Conservation (phyloP, 2,329 filamentous ascomycete genomes). For the Trichoderma breve region DNA sequence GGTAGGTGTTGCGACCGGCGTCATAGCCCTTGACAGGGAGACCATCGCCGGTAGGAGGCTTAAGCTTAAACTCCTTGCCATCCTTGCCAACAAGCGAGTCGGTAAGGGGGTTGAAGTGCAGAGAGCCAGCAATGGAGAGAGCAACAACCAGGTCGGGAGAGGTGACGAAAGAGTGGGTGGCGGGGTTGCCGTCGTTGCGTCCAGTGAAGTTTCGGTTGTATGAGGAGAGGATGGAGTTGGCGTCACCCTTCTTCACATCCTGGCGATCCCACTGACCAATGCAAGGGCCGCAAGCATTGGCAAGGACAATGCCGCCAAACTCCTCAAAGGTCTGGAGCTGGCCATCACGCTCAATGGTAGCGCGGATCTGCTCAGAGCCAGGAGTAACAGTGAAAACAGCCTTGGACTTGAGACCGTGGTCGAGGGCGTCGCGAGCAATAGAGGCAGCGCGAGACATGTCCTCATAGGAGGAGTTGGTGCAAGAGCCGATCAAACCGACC, state of each 20-base stretch:
- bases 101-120: conserved; percentile 93
- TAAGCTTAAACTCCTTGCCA: conserved; percentile 91
- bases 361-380: conserved; percentile 94
- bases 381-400: conserved; percentile 91
- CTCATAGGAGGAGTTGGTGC: conserved; percentile 85
- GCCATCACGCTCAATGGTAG: conserved; percentile 86
- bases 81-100: conserved; percentile 92
- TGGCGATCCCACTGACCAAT: conserved; percentile 94
- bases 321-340: conserved; percentile 94
- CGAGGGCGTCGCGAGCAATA: conserved; percentile 85
- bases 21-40: conserved; percentile 84
- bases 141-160: conserved; percentile 89
- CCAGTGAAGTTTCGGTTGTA: conserved; percentile 99
- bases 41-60: conserved; percentile 74
- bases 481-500: conserved; percentile 95
- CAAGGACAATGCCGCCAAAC: conserved; percentile 90
- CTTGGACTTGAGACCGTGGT: conserved; percentile 93
- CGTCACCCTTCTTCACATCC: conserved; percentile 90
- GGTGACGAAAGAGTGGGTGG: conserved; percentile 89
- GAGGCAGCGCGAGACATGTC: conserved; percentile 94
- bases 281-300: conserved; percentile 91
- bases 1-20: conserved; percentile 89
- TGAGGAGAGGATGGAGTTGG: conserved; percentile 96
- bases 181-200: conserved; percentile 93
- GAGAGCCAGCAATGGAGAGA: conserved; percentile 75